Evolutionary conservation across 2,329 filamentous ascomycete species (phyloP), one percentile per base, ranked within the genome.

Genomic region (Fusarium odoratissimum): DNA sequence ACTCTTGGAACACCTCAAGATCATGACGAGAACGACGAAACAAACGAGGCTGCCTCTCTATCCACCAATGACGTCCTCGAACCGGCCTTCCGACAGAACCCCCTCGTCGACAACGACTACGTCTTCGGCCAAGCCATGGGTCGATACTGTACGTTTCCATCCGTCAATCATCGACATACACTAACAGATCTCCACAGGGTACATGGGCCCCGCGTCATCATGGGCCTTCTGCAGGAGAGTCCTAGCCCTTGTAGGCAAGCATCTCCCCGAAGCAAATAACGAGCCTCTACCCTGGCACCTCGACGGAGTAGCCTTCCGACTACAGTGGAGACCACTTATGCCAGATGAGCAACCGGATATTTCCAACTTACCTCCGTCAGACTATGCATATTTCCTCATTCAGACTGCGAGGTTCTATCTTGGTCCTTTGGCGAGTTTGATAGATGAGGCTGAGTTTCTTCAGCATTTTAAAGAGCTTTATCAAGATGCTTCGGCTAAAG

Each of bases 141-240:
- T 1, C 40, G 67, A 46, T 77, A 77, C 25, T 77, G 75, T 60
- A 60, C 25, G 63, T 5, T 2, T 3, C 3, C 5, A 1, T 4
- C 8, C 33, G 3, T 21, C 6, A 19, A 4, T 8, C 11, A 13
- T 44, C 8, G 7, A 10, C 14, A 28, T 19, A 25, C 40, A 23
- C 45, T 57, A 3, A 52, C 23, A 8, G 8, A 2, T 17, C 3
- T 1, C 10, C 4, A 30, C 8, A 77, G 76, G 76, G 76, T 77
- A 77, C 16, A 77, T 77, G 76, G 76, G 76, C 2, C 76, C 76
- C 4, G 70, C 74, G 2, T 77, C 76, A 2, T 77, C 76, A 6
- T 77, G 76, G 76, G 73, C 76, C 0, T 77, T 76, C 19, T 77
- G 76, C 21, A 67, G 76, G 30, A 64, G 76, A 25, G 76, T 77